Evolutionary conservation across 208 protist species (phyloP), one percentile per base, ranked within the genome.

Genomic region (Naegleria lovaniensis): DNA sequence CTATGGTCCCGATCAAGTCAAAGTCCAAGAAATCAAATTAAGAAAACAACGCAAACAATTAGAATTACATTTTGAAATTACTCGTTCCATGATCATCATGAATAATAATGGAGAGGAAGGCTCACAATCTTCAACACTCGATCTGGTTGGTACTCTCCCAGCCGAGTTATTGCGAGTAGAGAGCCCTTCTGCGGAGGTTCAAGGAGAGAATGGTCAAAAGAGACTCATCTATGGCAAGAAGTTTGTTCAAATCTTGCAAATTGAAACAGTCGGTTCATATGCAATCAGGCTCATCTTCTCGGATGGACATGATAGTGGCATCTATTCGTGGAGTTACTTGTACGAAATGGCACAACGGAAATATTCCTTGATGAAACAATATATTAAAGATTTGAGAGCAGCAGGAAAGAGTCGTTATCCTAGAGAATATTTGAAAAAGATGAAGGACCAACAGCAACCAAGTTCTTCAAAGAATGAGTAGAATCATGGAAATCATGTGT

Each of bases 81-180:
- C 13, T 75, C 43, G 43, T 48, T 48, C 43, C 43, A 48, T 48
- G 43, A 48, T n/a, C n/a, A n/a, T n/a, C n/a, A 48, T 48, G 43
- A n/a, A 48, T 48, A 7, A 48, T 48, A 7, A 48, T 48, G 43
- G 43, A 9, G 7, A 48, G 43, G 43, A 48, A 9, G 43, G 19
- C 13, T 4, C 4, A 29, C 13, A 4, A 67, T 4, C 11, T 29
- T 4, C 55, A 15, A 67, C 6, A 22, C 11, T 67, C 55, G 19
- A 2, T 67, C 11, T 36, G 6, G 29, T 79, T 1, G n/a, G 6
- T 6, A 58, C 41, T 33, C 33, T 88, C 6, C 29, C 51, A 16
- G 86, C 86, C 59, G 86, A 89, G 29, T 76, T 76, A 29, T 76
- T 89, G 36, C 13, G 86, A 89, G 86, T 89, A 25, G 43, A 89